Percentiles rank a stretch among this genome's conserved stretches.
Evolutionary conservation across 306 rosid genomes (phyloP).

Genomic region (Cicer pinnatifidum): DNA sequence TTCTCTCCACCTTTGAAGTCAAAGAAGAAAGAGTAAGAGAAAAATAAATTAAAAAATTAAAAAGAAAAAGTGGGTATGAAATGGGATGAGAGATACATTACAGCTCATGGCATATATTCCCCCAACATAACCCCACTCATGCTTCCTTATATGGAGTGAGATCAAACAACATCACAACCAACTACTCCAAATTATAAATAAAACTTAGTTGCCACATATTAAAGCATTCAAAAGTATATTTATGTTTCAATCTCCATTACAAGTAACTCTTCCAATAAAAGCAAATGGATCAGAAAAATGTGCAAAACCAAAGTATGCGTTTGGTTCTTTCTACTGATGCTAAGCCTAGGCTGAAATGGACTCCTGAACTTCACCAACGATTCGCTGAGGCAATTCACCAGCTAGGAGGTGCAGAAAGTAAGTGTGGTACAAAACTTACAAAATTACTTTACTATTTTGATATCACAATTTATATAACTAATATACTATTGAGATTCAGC

Average conservation of each 20-base stretch:
- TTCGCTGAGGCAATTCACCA: constrained; percentile 78
- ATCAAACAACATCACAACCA: constrained; percentile 60
- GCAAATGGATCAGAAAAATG: constrained; percentile 52
- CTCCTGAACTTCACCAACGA: constrained; percentile 86
- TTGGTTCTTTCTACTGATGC: constrained; percentile 89
- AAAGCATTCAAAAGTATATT: constrained; percentile 49
- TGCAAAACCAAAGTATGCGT: constrained; percentile 65
- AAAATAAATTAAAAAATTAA: not conserved
- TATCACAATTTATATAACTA: not conserved
- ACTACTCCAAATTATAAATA: constrained; percentile 54
- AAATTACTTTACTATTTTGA: not conserved
- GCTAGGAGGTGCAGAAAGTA: constrained; percentile 95
- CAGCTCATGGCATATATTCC: constrained; percentile 96
- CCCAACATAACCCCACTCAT: constrained; percentile 84
- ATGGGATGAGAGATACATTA: constrained; percentile 42
- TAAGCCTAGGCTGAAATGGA: constrained; percentile 97
- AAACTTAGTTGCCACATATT: constrained; percentile 59
- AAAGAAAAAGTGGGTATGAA: constrained; percentile 57
- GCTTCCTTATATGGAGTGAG: constrained; percentile 95
- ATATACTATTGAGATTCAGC: too few species aligned
- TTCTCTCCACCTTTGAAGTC: constrained; percentile 81
- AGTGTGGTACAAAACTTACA: constrained; percentile 45
- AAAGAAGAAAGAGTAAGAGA: constrained; percentile 53
- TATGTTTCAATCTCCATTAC: constrained; percentile 47
- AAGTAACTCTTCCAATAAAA: constrained; percentile 46